phyloP scores from a whole-genome alignment of 139 green algal genomes.

The Picochlorum sp. region DNA sequence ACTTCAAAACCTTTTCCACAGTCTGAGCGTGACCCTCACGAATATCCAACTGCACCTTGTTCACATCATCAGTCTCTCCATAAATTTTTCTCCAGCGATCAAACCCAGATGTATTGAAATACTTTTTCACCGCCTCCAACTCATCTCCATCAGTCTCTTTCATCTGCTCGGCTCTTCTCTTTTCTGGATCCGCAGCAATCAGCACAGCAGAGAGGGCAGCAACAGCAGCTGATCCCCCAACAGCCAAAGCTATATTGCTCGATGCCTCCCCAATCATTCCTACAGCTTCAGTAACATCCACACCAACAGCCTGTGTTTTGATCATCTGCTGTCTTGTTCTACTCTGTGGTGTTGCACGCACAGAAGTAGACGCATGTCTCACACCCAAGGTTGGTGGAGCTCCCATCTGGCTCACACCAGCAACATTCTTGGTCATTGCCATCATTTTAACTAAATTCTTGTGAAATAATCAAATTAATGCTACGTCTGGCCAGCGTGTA shows the following conservation, averaged over 20 bases:
- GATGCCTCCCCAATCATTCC: constrained; percentile 8
- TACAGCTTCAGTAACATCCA: constrained; percentile 10
- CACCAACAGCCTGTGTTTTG: background rate
- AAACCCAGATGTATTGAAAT: constrained; percentile 94
- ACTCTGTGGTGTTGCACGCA: no score
- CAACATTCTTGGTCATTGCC: no score
- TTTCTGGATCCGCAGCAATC: constrained; percentile 70
- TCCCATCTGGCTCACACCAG: no score
- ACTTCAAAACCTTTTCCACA: constrained; percentile 93
- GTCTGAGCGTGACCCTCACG: constrained; percentile 85
- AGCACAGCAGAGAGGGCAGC: constrained; percentile 58
- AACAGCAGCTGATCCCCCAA: constrained; percentile 58
- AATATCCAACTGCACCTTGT: constrained; percentile 98
- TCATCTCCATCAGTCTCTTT: constrained; percentile 77
- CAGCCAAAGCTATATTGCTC: constrained; percentile 31
- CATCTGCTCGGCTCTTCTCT: constrained; percentile 63
- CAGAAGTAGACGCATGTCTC: no score
- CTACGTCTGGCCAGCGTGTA: no score
- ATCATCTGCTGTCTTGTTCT: no score
- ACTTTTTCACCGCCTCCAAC: constrained; percentile 84
- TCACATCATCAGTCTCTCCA: constrained; percentile 96
- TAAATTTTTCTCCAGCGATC: constrained; percentile 98
- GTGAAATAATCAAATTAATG: no score
- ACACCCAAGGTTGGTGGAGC: no score
- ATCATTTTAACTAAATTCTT: no score